Percentiles rank a stretch among this genome's conserved stretches.
Conservation (phyloP, 2,329 filamentous ascomycete genomes). For the Trichoderma aggressivum region DNA sequence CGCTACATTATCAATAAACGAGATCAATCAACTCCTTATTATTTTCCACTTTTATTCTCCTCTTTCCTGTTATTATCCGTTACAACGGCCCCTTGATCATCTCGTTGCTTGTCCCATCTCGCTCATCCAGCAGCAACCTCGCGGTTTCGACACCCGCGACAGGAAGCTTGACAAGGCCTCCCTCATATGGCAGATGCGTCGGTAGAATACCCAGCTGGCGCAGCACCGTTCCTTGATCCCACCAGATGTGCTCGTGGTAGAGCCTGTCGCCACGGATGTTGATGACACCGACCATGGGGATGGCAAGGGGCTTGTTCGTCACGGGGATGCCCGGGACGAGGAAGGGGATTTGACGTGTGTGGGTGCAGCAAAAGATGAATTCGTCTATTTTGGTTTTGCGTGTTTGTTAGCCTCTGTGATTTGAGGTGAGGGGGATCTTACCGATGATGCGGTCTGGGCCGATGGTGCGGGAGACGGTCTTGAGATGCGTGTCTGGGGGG, state of each 20-base stretch:
- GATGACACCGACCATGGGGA: slow-evolving; percentile 60
- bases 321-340: slow-evolving; percentile 50
- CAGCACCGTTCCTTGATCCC: slow-evolving; percentile 62
- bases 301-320: slow-evolving; percentile 48
- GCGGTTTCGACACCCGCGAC: slow-evolving; percentile 19
- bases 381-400: slow-evolving; percentile 46
- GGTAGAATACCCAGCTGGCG: slow-evolving; percentile 52
- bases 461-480: slow-evolving; percentile 66
- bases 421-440: not conserved
- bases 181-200: slow-evolving; percentile 57
- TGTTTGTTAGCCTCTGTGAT: not conserved
- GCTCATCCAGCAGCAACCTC: slow-evolving; percentile 17
- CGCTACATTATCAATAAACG: not conserved
- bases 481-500: slow-evolving; percentile 59
- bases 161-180: slow-evolving; percentile 12
- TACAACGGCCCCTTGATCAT: slow-evolving; percentile 27
- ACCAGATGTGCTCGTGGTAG: slow-evolving; percentile 63
- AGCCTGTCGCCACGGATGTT: slow-evolving; percentile 60
- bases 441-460: slow-evolving; percentile 64
- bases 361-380: slow-evolving; percentile 61
- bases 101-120: slow-evolving; percentile 19
- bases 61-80: not conserved
- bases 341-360: slow-evolving; percentile 30
- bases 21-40: not conserved
- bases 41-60: not conserved